phyloP scores from a whole-genome alignment of 2,329 filamentous ascomycete species.

The Epichloe coenophiala region DNA sequence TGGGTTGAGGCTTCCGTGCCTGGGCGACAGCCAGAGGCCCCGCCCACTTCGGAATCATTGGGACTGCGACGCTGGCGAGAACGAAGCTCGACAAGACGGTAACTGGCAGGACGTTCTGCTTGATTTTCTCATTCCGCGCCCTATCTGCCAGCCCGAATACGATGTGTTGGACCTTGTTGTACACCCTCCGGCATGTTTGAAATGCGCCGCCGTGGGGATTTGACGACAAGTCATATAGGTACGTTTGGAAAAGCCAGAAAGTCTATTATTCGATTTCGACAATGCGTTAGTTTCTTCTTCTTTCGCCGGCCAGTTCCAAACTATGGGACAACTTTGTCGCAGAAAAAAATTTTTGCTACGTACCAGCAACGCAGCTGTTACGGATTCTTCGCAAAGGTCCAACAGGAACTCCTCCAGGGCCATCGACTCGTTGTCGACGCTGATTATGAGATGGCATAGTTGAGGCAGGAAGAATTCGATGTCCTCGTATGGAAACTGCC shows the following conservation, averaged over 20 bases:
- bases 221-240: conserved; percentile 65
- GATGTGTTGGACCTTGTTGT: conserved; percentile 80
- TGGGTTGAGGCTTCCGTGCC: conserved; percentile 55
- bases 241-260: conserved; percentile 83
- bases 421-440: conserved; percentile 84
- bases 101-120: conserved; percentile 68
- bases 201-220: conserved; percentile 67
- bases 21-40: conserved; percentile 73
- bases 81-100: conserved; percentile 72
- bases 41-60: conserved; percentile 62
- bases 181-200: conserved; percentile 69
- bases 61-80: conserved; percentile 61
- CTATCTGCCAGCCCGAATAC: conserved; percentile 67
- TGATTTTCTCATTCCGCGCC: conserved; percentile 58
- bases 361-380: conserved; percentile 71
- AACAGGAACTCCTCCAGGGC: conserved; percentile 77
- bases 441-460: conserved; percentile 78
- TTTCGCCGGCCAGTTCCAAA: not conserved
- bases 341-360: conserved; percentile 19
- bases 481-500: conserved; percentile 80
- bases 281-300: conserved; percentile 9
- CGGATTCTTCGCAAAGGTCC: conserved; percentile 76
- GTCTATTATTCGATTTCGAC: conserved; percentile 38
- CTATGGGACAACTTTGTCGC: not conserved
- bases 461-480: conserved; percentile 87